Evolutionary conservation across 306 rosid species (phyloP), one percentile per base, ranked within the genome.

Genomic region (Vigna reflexopilosa): DNA sequence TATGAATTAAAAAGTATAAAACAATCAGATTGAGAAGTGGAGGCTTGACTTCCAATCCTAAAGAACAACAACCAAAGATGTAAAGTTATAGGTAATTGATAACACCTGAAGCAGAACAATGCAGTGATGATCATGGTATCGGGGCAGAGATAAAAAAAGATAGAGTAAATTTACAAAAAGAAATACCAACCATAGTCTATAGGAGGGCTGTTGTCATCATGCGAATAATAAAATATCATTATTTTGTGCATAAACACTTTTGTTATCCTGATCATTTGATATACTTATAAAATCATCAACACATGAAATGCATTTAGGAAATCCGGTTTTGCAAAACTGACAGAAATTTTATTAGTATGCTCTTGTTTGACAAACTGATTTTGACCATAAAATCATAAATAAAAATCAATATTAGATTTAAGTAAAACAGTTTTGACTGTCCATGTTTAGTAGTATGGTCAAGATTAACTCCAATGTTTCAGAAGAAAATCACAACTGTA

Each of bases 401-500:
- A 34, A 63, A 16, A n/a, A 36, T 36, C 49, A n/a, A n/a, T 40
- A 17, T 17, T 17, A 16, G 69, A 40, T 65, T 38, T 9, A 40
- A 38, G 70, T 65, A 66, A 66, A 40, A 66, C 17, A 36, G 38
- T 64, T 10, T 42, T 66, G 71, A 11, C 17, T 8, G 40, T 63
- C 13, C 7, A 36, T 63, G 26, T 36, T 32, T 16, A 34, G 26
- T n/a, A 3, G 48, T 34, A 36, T 34, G 4, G 15, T 63, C 26
- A 9, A 65, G 70, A 65, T 36, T 65, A 40, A 65, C 9, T 65
- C 24, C 26, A 7, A 65, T 32, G 55, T 42, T 48, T 13, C 64
- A 30, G 49, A 59, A 48, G 57, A 75, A 81, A 80, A 81, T 19
- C 57, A 73, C 34, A 13, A 49, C 40, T 49, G 50, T 61, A 77